Base-by-base conservation (phyloP, 1,139 yeast species). In the Geotrichum siamense region DNA sequence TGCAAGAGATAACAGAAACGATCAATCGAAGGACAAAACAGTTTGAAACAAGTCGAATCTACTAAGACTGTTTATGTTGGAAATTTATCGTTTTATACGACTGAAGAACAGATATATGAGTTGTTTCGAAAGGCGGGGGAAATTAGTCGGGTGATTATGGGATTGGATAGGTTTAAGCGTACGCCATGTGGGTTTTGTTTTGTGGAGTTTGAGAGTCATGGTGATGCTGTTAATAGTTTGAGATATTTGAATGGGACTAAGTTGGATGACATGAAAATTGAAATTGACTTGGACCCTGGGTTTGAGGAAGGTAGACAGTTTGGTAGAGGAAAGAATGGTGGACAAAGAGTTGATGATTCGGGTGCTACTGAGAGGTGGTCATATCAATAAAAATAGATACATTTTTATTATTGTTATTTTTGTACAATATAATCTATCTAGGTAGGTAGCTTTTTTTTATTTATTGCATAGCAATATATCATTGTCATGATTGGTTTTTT, bases 131-230 rank as follows among this genome's bases (percentile, higher is more conserved):
- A 55, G 47, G 63, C 59, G 59, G 98, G 97, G 1, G 68, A 74
- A 10, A 79, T 89, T 29, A 77, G 77, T 51, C 71, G 82, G 55
- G 83, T 87, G 37, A 78, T 89, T 48, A 89, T 91, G 97, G 98
- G 98, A 0, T 72, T 89, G 41, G 96, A 89, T 59, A 73, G 96
- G 50, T 80, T 80, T 59, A 81, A 82, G 53, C 77, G 80, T 56
- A 86, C 96, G 0, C 97, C 97, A 0, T 87, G 97, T 60, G 97
- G 97, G 26, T 91, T 91, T 64, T 87, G 96, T 59, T 89, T 89
- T 62, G 87, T 89, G 27, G 81, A 85, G 38, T 91, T 79, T 61
- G 72, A 72, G 45, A 64, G 70, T 10, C 79, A 79, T 45, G 71
- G 72, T 38, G 87, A 84, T 41, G 86, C 96, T 0, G 68, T 86